phyloP scores from a whole-genome alignment of 2,329 filamentous ascomycete genomes.

The Verticillium albo-atrum region DNA sequence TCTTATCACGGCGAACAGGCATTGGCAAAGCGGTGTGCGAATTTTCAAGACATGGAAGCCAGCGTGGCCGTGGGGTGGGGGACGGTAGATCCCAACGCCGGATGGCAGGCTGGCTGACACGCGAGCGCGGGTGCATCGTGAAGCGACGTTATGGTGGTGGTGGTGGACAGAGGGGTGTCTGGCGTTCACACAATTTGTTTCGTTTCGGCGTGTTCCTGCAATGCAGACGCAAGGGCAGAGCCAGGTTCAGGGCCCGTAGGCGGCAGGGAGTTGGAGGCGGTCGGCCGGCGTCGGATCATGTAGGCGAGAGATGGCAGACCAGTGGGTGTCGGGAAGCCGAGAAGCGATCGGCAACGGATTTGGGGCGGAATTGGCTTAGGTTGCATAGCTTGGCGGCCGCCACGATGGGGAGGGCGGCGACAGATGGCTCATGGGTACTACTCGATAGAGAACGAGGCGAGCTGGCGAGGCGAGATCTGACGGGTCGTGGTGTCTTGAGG shows the following conservation, averaged over 20 bases:
- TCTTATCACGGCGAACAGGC: neutral
- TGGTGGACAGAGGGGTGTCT: neutral
- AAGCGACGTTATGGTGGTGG: neutral
- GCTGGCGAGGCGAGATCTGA: neutral
- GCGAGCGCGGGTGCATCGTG: neutral
- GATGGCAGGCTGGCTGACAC: neutral
- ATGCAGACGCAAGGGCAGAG: neutral
- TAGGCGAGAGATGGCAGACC: neutral
- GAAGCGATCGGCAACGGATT: conserved; percentile 2
- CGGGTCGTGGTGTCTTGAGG: neutral
- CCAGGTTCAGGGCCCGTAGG: neutral
- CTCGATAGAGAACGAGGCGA: neutral
- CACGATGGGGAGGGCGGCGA: neutral
- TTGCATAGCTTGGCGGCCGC: neutral
- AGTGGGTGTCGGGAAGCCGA: neutral
- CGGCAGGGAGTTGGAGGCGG: neutral
- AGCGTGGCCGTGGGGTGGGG: neutral
- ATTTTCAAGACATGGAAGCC: neutral
- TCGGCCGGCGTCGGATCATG: neutral
- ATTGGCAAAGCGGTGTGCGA: neutral
- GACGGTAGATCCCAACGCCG: neutral
- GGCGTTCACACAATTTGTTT: neutral
- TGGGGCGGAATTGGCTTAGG: neutral
- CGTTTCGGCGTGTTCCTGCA: neutral
- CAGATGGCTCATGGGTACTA: neutral